Evolutionary conservation across 2,329 filamentous ascomycete species (phyloP).

Genomic region (Tolypocladium album): DNA sequence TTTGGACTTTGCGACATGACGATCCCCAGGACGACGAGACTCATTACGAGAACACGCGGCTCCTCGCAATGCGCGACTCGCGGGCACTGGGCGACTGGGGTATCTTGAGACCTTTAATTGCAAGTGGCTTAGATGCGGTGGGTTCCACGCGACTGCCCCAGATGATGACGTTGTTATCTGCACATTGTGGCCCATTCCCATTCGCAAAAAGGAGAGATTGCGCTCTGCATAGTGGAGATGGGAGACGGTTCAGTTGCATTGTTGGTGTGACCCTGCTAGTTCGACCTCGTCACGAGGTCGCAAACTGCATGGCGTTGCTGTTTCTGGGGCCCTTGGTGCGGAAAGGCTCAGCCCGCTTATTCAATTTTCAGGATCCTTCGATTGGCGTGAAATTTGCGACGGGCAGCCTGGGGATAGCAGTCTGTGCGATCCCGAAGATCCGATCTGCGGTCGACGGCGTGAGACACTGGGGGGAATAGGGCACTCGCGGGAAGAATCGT

Average conservation of each 20-base stretch:
- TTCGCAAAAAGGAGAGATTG: slow-evolving; percentile 1
- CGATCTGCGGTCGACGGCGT: neutral
- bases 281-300: neutral
- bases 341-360: neutral
- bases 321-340: neutral
- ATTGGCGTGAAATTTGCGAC: neutral
- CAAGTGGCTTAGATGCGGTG: slow-evolving; percentile 1
- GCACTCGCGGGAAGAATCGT: neutral
- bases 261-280: neutral
- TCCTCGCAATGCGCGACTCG: neutral
- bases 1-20: neutral
- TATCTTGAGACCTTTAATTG: neutral
- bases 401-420: neutral
- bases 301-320: neutral
- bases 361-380: neutral
- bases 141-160: neutral
- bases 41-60: neutral
- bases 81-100: neutral
- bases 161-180: slow-evolving; percentile 5
- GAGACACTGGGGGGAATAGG: neutral
- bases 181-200: neutral
- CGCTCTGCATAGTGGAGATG: neutral
- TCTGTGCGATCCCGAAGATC: neutral
- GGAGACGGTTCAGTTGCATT: neutral
- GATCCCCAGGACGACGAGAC: neutral